A percentile compares a stretch with the other conserved stretches of the same genome.
Conservation (phyloP, 768 basidiomycete genomes). For the Phanerodontia chrysosporium region DNA sequence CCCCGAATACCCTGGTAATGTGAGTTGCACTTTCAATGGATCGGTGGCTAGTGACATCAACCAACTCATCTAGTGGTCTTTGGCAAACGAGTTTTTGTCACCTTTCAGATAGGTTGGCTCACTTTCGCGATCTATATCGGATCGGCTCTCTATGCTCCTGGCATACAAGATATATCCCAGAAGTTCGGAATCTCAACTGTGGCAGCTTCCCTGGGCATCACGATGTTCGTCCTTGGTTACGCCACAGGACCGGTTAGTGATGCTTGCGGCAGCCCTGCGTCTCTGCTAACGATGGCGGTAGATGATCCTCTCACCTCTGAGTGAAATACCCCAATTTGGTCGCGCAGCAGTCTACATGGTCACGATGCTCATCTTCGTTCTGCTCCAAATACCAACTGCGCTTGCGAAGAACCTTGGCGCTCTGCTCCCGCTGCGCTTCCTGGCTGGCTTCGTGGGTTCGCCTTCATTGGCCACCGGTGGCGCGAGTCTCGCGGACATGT, state of each 20-base stretch:
- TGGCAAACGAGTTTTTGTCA: constrained; percentile 25
- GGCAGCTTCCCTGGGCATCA: constrained; percentile 27
- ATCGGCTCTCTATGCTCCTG: constrained; percentile 29
- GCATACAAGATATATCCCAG: constrained; percentile 22
- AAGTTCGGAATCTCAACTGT: constrained; percentile 27
- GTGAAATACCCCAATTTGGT: constrained; percentile 29
- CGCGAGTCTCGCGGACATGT: constrained; percentile 24
- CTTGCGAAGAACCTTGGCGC: constrained; percentile 28
- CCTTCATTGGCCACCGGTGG: constrained; percentile 31
- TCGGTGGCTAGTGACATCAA: neutral
- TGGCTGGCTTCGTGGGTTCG: constrained; percentile 30
- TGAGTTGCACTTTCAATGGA: neutral
- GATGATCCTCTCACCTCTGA: constrained; percentile 22
- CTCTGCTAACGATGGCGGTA: neutral
- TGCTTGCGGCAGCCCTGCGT: neutral
- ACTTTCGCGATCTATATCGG: constrained; percentile 33
- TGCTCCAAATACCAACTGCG: constrained; percentile 31
- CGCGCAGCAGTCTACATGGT: constrained; percentile 30
- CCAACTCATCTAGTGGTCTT: constrained; percentile 25
- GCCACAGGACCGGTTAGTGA: constrained; percentile 13
- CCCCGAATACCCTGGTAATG: constrained; percentile 25
- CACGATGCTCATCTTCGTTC: constrained; percentile 27
- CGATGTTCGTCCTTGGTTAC: constrained; percentile 23
- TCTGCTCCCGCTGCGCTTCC: constrained; percentile 30
- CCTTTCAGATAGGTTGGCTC: constrained; percentile 28